Evolutionary conservation across 306 rosid genomes (phyloP), one percentile per base, ranked within the genome.

Genomic region (Lupinus albus): DNA sequence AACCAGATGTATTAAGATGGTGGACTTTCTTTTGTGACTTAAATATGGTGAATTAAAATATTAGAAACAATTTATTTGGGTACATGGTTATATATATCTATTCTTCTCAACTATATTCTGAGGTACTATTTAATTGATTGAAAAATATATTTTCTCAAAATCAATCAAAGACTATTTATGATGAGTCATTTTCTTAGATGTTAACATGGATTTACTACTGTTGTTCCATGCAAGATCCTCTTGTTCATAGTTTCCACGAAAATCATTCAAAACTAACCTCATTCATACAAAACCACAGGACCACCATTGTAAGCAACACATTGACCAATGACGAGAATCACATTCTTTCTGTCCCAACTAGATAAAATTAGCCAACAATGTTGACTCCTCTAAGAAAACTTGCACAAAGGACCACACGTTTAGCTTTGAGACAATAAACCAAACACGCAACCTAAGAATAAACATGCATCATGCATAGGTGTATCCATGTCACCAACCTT

Each of bases 361-460:
- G 38, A 33, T 8, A 33, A 67, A 67, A 36, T 52, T 33, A 57
- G 68, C 54, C 33, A n/a, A 28, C 48, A 14, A 59, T 7, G 28
- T 60, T 68, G 75, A 61, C 13, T n/a, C 20, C 38, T 1, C 18
- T 41, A 32, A 25, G 33, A 12, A 52, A 54, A 11, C 16, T 62
- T 64, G 66, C 51, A 38, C 47, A 5, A 5, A 6, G 32, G 46
- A 11, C 42, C 46, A 39, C 45, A 66, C 21, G 21, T 39, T 49
- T 12, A 21, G 21, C 11, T 48, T 28, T 7, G 16, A 64, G 13
- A 4, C 30, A 77, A 25, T 3, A 56, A 11, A 12, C 16, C 69
- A 48, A 42, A 64, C 67, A 46, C 78, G 72, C 11, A 64, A 73
- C 17, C 11, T 8, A 13, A 64, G 16, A 44, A 28, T 62, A 10